Percentiles rank a stretch among this genome's conserved stretches.
Evolutionary conservation across 2,329 filamentous ascomycete species (phyloP).

Genomic region (Zymoseptoria ardabiliae): DNA sequence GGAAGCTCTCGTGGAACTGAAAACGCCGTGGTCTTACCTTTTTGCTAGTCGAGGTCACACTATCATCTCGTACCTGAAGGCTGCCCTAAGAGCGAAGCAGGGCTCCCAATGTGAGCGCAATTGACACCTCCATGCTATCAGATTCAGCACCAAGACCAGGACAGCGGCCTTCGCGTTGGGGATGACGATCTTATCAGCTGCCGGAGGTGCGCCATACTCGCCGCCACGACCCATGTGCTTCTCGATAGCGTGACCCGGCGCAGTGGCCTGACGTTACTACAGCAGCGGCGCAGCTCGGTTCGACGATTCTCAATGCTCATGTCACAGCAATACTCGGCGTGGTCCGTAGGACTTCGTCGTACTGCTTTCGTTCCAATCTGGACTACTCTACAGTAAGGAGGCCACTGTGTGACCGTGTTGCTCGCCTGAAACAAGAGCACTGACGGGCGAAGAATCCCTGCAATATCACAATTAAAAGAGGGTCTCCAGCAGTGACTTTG

Average conservation of each 20-base stretch:
- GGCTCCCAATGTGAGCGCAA: not conserved
- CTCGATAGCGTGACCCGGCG: slow-evolving; percentile 14
- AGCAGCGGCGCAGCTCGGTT: not conserved
- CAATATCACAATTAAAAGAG: slow-evolving; percentile 10
- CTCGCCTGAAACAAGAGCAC: slow-evolving; percentile 9
- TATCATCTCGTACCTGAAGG: not conserved
- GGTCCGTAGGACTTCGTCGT: slow-evolving; percentile 11
- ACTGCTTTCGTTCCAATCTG: slow-evolving; percentile 7
- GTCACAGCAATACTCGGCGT: slow-evolving; percentile 4
- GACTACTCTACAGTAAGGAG: slow-evolving; percentile 12
- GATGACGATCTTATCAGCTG: slow-evolving; percentile 11
- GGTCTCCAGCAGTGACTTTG: slow-evolving; percentile 6
- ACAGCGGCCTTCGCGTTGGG: not conserved
- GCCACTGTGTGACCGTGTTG: slow-evolving; percentile 9
- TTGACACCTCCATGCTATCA: not conserved
- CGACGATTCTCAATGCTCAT: not conserved
- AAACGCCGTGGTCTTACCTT: not conserved
- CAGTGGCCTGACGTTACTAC: not conserved
- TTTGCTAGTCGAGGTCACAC: not conserved
- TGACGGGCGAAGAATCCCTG: slow-evolving; percentile 13
- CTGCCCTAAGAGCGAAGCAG: not conserved
- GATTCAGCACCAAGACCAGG: not conserved
- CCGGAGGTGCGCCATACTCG: not conserved
- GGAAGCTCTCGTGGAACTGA: not conserved
- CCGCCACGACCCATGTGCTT: slow-evolving; percentile 5